Evolutionary conservation across 106 monocot species (phyloP).

Genomic region (Dioscorea alata): DNA sequence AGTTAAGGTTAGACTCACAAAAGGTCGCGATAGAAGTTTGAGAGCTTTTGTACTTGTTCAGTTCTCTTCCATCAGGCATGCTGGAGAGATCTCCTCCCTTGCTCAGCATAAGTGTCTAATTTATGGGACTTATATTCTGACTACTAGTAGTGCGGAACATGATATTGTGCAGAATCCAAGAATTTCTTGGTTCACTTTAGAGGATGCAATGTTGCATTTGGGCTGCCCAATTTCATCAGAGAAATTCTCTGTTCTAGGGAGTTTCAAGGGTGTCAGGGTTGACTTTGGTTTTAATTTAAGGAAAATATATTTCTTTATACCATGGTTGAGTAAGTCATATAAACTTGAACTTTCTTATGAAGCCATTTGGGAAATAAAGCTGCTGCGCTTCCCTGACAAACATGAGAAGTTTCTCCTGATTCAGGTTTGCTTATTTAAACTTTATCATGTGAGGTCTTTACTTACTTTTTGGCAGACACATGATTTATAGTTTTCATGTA

Average conservation of each 20-base stretch:
- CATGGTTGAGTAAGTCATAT: slow-evolving; percentile 17
- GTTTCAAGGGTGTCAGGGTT: slow-evolving; percentile 22
- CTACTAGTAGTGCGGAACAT: slow-evolving; percentile 21
- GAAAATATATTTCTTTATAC: slow-evolving; percentile 53
- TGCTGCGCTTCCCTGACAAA: slow-evolving; percentile 19
- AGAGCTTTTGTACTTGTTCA: slow-evolving; percentile 60
- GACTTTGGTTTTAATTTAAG: slow-evolving; percentile 62
- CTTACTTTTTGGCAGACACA: too few relatives aligned
- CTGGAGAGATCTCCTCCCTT: slow-evolving; percentile 9
- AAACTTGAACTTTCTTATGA: slow-evolving; percentile 81
- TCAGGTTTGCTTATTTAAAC: slow-evolving; percentile 32
- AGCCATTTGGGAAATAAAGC: slow-evolving; percentile 89
- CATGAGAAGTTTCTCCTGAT: slow-evolving; percentile 47
- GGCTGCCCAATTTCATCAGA: slow-evolving; percentile 44
- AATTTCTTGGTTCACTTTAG: slow-evolving; percentile 24
- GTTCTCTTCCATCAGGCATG: slow-evolving; percentile 35
- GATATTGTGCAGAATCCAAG: slow-evolving; percentile 73
- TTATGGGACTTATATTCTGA: slow-evolving; percentile 13
- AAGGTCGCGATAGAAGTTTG: slow-evolving; percentile 17
- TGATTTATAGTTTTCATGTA: too few relatives aligned
- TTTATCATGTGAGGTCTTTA: background rate
- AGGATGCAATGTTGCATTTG: slow-evolving; percentile 35
- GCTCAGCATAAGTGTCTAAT: background rate
- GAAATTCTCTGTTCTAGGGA: slow-evolving; percentile 47
- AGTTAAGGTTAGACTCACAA: slow-evolving; percentile 59